A percentile compares a stretch with the other conserved stretches of the same genome.
Evolutionary conservation across 176 grass and related monocot species (phyloP).

Genomic region (Echinochloa phyllopogon): DNA sequence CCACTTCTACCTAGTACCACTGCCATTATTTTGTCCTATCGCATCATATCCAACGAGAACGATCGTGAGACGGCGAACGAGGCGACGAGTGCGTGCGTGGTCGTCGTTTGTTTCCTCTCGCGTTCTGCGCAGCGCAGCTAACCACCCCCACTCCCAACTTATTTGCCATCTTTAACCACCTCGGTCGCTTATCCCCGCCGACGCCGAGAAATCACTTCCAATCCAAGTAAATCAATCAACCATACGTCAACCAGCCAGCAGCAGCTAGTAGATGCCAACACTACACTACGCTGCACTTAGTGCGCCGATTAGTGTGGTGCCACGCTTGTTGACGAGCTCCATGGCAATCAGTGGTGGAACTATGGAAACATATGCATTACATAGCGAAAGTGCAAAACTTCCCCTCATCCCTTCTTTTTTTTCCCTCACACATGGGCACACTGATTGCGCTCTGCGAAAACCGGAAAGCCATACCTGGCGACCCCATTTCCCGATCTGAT

Average conservation of each 20-base stretch:
- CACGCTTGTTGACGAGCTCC: background rate
- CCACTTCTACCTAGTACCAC: background rate
- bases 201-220: conserved; percentile 44
- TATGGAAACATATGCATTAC: too few relatives aligned
- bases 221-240: conserved; percentile 41
- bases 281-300: background rate
- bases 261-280: background rate
- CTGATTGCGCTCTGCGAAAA: background rate
- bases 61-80: background rate
- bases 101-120: background rate
- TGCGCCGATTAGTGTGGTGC: background rate
- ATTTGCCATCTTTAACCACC: conserved; percentile 20
- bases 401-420: background rate
- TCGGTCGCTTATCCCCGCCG: background rate
- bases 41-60: background rate
- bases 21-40: background rate
- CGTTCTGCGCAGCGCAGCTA: background rate
- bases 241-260: background rate
- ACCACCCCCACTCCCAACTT: background rate
- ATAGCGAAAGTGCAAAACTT: background rate
- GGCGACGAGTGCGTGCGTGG: background rate
- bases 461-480: background rate
- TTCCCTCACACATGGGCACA: background rate
- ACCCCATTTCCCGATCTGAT: background rate
- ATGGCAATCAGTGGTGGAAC: too few relatives aligned